phyloP scores from a whole-genome alignment of 345 rosid genomes.

The thale cress (Arabidopsis thaliana) region TAIR10.1 NC_003071.7:16672001-16672500 shows the following conservation, averaged over 20 bases:
- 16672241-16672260: slow-evolving; percentile 13
- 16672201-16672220: background rate
- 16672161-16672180: slow-evolving; percentile 49
- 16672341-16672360: background rate
- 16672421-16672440: background rate
- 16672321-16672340: slow-evolving; percentile 25
- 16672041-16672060: slow-evolving; percentile 82
- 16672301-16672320: slow-evolving; percentile 24
- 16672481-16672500: background rate
- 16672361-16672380: background rate
- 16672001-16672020: slow-evolving; percentile 88
- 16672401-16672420: background rate
- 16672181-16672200: slow-evolving; percentile 9
- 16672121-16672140: slow-evolving; percentile 90
- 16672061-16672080: slow-evolving; percentile 63
- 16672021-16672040: slow-evolving; percentile 84
- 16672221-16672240: background rate
- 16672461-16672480: background rate
- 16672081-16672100: slow-evolving; percentile 63
- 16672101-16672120: slow-evolving; percentile 80
- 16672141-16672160: slow-evolving; percentile 76
- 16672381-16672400: slow-evolving; percentile 19
- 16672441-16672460: background rate
- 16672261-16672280: slow-evolving; percentile 20
- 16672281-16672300: slow-evolving; percentile 10